Percentiles rank a stretch among this genome's conserved stretches.
Evolutionary conservation across 2,329 filamentous ascomycete genomes (phyloP).

Genomic region (Gaeumannomyces sp.): DNA sequence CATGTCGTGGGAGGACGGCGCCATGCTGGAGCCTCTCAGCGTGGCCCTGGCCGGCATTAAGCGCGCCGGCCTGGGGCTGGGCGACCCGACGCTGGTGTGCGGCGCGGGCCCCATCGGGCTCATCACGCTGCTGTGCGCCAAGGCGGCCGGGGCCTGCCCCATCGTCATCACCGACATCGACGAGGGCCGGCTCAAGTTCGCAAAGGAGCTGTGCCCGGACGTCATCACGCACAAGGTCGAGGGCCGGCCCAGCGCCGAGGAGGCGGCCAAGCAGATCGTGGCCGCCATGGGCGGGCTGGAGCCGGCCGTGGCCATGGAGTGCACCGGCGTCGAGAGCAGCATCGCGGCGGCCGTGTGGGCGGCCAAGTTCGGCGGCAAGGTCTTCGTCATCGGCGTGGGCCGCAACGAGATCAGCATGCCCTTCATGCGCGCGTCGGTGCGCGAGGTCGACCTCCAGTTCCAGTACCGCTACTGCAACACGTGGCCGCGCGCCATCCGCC

Average conservation of each 20-base stretch:
- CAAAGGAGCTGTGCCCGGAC: conserved; percentile 72
- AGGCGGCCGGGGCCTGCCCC: conserved; percentile 82
- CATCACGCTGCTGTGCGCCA: conserved; percentile 76
- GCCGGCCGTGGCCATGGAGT: conserved; percentile 79
- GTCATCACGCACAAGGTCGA: conserved; percentile 77
- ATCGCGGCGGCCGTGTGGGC: conserved; percentile 83
- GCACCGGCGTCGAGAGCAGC: conserved; percentile 89
- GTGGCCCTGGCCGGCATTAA: conserved; percentile 87
- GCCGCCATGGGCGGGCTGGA: conserved; percentile 69
- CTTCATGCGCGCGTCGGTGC: conserved; percentile 86
- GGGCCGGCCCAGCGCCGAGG: conserved; percentile 55
- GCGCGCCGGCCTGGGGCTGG: conserved; percentile 70
- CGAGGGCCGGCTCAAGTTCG: conserved; percentile 75
- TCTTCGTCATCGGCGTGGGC: conserved; percentile 93
- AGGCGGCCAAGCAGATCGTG: conserved; percentile 64
- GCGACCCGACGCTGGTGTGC: conserved; percentile 83
- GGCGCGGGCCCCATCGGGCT: conserved; percentile 92
- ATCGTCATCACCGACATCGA: conserved; percentile 95
- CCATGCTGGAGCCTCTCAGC: conserved; percentile 81
- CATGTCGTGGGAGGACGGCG: conserved; percentile 88
- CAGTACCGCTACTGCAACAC: conserved; percentile 97
- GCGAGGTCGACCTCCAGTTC: conserved; percentile 91
- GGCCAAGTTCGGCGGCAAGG: conserved; percentile 90
- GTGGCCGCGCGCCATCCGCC: conserved; percentile 86
- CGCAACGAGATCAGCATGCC: conserved; percentile 93